These are phyloP conservation scores for Cutaneotrichosporon mucoides DNA, from an alignment of 1,284 basidiomycete species.

Conservation along the genomic window DNA sequence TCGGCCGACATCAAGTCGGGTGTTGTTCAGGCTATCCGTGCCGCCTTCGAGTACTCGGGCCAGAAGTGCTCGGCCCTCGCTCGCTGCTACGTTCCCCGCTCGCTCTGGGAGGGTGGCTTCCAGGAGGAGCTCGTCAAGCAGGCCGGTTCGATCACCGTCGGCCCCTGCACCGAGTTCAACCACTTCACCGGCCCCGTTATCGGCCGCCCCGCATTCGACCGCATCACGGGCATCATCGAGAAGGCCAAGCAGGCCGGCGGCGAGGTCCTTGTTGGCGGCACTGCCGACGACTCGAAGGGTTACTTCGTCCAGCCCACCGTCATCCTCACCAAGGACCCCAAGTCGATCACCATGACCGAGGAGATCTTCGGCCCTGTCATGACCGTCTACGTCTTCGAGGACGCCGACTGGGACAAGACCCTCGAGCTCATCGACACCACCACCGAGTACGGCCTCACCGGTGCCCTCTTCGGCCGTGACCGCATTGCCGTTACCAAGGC, in stretches of 20 bases:
- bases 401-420: constrained; percentile 76
- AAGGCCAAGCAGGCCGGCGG: constrained; percentile 86
- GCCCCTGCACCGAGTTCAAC: constrained; percentile 68
- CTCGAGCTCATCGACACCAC: constrained; percentile 82
- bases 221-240: constrained; percentile 76
- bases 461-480: constrained; percentile 80
- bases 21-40: constrained; percentile 81
- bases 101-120: constrained; percentile 83
- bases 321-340: constrained; percentile 88
- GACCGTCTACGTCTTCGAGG: constrained; percentile 85
- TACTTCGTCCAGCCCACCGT: constrained; percentile 94
- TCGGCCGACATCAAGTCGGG: constrained; percentile 83
- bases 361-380: constrained; percentile 98
- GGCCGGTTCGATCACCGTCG: constrained; percentile 78
- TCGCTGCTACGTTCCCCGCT: constrained; percentile 80
- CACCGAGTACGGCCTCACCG: constrained; percentile 85
- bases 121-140: constrained; percentile 72
- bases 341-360: constrained; percentile 84
- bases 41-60: constrained; percentile 92
- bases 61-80: constrained; percentile 98
- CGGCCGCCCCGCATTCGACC: constrained; percentile 77
- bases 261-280: constrained; percentile 81
- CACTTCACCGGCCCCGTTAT: constrained; percentile 98
- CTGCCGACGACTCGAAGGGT: constrained; percentile 79
- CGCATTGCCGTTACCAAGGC: constrained; percentile 71